Evolutionary conservation across 345 rosid species (phyloP).

Genomic region (Capsella bursapastoris): DNA sequence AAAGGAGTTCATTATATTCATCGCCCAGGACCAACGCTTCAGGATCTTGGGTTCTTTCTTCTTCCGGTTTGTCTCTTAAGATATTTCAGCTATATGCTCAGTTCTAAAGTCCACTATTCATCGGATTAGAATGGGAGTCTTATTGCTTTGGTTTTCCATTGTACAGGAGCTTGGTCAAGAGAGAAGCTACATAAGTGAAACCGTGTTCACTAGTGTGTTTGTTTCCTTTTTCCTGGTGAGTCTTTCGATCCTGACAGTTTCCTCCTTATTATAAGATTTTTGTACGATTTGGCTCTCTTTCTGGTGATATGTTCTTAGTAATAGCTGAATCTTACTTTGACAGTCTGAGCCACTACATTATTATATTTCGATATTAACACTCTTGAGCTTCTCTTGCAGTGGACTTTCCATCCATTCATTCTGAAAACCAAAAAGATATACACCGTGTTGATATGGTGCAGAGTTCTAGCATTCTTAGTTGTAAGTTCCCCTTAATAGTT

Average conservation of each 20-base stretch:
- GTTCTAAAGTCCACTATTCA: background rate
- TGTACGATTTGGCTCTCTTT: background rate
- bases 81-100: conserved; percentile 10
- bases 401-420: conserved; percentile 99
- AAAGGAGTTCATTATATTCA: conserved; percentile 95
- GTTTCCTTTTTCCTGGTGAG: conserved; percentile 78
- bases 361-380: conserved; percentile 13
- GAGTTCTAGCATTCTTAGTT: conserved; percentile 92
- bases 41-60: conserved; percentile 84
- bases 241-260: conserved; percentile 33
- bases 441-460: conserved; percentile 96
- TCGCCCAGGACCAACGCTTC: conserved; percentile 81
- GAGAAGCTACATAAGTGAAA: conserved; percentile 90
- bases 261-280: background rate
- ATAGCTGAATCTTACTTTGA: background rate
- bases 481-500: conserved; percentile 59
- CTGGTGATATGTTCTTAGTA: background rate
- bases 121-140: conserved; percentile 17
- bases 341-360: conserved; percentile 3
- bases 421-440: conserved; percentile 94
- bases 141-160: conserved; percentile 27
- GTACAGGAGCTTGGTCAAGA: conserved; percentile 94
- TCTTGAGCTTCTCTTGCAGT: conserved; percentile 58
- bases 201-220: conserved; percentile 69
- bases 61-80: conserved; percentile 72